These are phyloP conservation scores for Talaromyces sp. DNA, from an alignment of 2,329 filamentous ascomycete species.

Conservation along the genomic window DNA sequence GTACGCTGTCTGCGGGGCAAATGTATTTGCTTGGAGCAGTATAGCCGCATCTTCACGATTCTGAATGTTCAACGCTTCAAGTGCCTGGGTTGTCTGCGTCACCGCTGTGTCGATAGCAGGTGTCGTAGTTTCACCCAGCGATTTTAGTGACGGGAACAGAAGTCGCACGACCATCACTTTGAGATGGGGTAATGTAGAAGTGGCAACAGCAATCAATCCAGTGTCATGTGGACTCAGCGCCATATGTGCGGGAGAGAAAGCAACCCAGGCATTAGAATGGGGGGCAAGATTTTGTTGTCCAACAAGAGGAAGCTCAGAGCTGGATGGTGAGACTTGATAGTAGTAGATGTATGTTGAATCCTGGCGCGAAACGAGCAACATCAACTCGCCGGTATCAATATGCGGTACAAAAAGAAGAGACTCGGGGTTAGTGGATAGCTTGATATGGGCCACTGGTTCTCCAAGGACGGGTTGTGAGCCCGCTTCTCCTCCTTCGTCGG, in stretches of 20 bases:
- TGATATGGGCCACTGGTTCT: constrained; percentile 32
- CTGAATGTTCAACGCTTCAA: constrained; percentile 54
- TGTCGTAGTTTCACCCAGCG: constrained; percentile 17
- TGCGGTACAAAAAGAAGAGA: constrained; percentile 57
- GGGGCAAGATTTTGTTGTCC: constrained; percentile 65
- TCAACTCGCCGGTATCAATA: constrained; percentile 49
- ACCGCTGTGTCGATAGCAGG: constrained; percentile 19
- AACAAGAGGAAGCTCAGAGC: constrained; percentile 43
- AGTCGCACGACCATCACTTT: constrained; percentile 63
- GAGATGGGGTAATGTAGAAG: constrained; percentile 63
- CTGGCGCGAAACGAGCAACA: constrained; percentile 58
- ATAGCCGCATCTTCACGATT: constrained; percentile 64
- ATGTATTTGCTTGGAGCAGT: constrained; percentile 60
- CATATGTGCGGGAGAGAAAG: constrained; percentile 63
- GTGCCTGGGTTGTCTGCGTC: constrained; percentile 56
- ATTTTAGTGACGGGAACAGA: constrained; percentile 49
- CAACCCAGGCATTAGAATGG: constrained; percentile 65
- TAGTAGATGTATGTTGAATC: constrained; percentile 64
- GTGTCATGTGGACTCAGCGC: constrained; percentile 59
- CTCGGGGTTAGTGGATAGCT: constrained; percentile 58
- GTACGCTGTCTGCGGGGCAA: constrained; percentile 66
- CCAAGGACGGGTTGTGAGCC: constrained; percentile 23
- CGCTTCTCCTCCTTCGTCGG: constrained; percentile 3
- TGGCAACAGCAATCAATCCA: constrained; percentile 60
- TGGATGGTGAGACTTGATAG: constrained; percentile 41